Percentiles rank a stretch among this genome's conserved stretches.
Conservation (phyloP, 768 basidiomycete species). For the Macrocybe gigantea region DNA sequence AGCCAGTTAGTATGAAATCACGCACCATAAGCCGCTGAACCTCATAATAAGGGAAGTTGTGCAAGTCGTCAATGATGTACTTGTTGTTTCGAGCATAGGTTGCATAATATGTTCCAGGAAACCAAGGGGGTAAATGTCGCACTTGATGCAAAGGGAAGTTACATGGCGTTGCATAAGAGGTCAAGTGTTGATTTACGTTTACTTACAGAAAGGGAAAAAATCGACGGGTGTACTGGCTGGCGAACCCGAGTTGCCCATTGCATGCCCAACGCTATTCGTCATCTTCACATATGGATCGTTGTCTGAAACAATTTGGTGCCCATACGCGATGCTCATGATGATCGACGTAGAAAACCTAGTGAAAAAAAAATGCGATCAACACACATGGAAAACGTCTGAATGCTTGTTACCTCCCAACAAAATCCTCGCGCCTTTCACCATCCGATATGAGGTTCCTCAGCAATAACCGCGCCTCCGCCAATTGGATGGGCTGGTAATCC, state of each 20-base stretch:
- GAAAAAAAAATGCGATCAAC: not conserved
- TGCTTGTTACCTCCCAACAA: constrained; percentile 21
- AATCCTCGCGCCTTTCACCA: constrained; percentile 16
- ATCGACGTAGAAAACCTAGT: constrained; percentile 8
- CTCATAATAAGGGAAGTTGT: constrained; percentile 21
- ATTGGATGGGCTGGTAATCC: constrained; percentile 17
- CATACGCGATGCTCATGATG: constrained; percentile 24
- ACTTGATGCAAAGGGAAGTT: constrained; percentile 11
- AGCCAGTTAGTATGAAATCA: constrained; percentile 4
- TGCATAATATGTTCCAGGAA: constrained; percentile 22
- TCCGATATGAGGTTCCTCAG: constrained; percentile 19
- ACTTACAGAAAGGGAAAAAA: constrained; percentile 20
- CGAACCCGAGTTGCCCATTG: constrained; percentile 16
- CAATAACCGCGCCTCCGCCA: constrained; percentile 21
- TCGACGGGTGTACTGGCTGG: constrained; percentile 13
- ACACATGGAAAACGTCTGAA: not conserved
- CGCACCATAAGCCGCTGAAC: constrained; percentile 27
- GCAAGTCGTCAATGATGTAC: constrained; percentile 13
- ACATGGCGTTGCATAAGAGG: too few species aligned
- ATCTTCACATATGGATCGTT: constrained; percentile 32
- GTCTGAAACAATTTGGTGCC: constrained; percentile 21
- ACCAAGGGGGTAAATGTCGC: constrained; percentile 23
- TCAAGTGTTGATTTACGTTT: not conserved
- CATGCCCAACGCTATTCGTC: constrained; percentile 22
- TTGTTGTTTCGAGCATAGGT: constrained; percentile 8